A percentile compares a stretch with the other conserved stretches of the same genome.
Evolutionary conservation across 169 alveolate genomes (phyloP).

Genomic region (Eimeria maxima): DNA sequence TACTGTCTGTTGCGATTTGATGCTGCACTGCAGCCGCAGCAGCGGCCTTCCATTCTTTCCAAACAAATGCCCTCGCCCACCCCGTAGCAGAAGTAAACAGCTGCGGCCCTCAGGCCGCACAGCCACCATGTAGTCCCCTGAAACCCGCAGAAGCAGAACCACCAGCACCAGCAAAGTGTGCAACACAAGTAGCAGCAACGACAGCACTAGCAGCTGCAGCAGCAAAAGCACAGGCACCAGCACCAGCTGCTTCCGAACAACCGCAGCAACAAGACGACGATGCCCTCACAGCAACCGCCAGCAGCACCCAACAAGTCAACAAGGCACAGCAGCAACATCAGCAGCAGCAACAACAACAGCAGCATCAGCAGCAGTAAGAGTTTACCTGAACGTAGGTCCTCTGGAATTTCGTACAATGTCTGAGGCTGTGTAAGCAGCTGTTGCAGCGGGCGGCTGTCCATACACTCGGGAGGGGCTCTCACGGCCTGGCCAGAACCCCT

Average conservation of each 20-base stretch:
- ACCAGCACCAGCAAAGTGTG: neutral
- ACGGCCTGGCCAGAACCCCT: neutral
- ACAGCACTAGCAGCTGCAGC: neutral
- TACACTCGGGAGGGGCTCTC: constrained; percentile 1
- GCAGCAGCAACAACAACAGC: constrained; percentile 38
- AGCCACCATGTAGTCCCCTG: constrained; percentile 60
- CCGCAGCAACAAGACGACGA: neutral
- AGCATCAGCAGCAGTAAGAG: constrained; percentile 18
- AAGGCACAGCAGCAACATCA: neutral
- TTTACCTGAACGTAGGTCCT: neutral
- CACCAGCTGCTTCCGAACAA: neutral
- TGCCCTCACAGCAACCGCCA: neutral
- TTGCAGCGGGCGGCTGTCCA: constrained; percentile 20
- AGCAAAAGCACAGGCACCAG: neutral
- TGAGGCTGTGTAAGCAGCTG: constrained; percentile 49
- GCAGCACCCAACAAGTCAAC: neutral
- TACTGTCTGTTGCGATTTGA: neutral
- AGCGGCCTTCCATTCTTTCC: constrained; percentile 27
- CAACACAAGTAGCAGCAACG: neutral
- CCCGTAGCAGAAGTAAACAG: constrained; percentile 51
- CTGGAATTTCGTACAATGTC: constrained; percentile 9
- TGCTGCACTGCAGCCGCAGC: constrained; percentile 62
- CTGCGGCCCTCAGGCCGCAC: constrained; percentile 76
- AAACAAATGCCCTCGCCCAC: constrained; percentile 6
- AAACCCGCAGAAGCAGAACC: constrained; percentile 4